Evolutionary conservation across 495 filamentous ascomycete species (phyloP).

Genomic region (Penicillium silybi): DNA sequence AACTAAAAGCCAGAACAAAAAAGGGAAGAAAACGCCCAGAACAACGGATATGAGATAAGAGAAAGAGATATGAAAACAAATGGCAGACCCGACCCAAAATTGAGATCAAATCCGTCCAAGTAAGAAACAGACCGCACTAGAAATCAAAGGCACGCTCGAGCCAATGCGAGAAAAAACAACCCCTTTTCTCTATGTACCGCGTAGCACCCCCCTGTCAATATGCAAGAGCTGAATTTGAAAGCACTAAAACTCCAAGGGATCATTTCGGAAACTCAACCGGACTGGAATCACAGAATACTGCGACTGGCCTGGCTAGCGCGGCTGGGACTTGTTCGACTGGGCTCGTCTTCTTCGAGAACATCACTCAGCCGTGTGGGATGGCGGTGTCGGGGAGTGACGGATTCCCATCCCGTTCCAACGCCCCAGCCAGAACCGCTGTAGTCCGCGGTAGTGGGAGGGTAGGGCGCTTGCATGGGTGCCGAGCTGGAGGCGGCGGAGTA

Average conservation of each 20-base stretch:
- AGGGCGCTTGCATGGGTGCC: conserved; percentile 26
- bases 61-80: neutral
- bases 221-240: neutral
- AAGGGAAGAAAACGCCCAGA: neutral
- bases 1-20: neutral
- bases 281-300: conserved; percentile 28
- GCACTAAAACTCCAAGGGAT: neutral
- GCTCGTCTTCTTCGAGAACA: conserved; percentile 72
- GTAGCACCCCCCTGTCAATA: neutral
- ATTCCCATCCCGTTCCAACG: conserved; percentile 65
- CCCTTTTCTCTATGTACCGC: conserved; percentile 16
- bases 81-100: neutral
- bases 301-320: conserved; percentile 48
- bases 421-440: conserved; percentile 66
- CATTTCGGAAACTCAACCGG: neutral
- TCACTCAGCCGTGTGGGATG: conserved; percentile 94
- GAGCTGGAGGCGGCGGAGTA: conserved; percentile 39
- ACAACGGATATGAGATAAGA: neutral
- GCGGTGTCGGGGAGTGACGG: conserved; percentile 75
- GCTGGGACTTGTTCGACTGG: conserved; percentile 55
- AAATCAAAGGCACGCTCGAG: conserved; percentile 1
- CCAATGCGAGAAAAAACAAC: conserved; percentile 6
- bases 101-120: neutral
- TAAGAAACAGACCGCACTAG: neutral
- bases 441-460: conserved; percentile 37